Conservation (phyloP, 1,284 basidiomycete genomes). For the Cryptococcus sp. region DNA sequence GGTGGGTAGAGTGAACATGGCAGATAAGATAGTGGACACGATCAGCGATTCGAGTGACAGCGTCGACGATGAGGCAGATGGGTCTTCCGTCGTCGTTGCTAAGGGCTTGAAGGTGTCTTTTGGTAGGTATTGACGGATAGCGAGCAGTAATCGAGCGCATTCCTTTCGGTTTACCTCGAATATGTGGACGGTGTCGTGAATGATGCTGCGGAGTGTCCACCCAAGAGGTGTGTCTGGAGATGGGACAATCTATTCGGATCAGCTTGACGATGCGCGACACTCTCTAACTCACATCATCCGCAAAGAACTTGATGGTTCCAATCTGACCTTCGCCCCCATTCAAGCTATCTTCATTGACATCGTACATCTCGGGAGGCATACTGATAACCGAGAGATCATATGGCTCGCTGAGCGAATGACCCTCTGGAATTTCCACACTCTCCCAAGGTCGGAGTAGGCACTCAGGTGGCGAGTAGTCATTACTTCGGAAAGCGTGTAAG, state of each 20-base stretch:
- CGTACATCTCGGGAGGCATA: slow-evolving; percentile 73
- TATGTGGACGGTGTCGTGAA: slow-evolving; percentile 82
- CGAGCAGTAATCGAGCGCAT: slow-evolving; percentile 77
- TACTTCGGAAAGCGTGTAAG: slow-evolving; percentile 31
- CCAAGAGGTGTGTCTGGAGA: slow-evolving; percentile 67
- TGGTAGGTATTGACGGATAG: slow-evolving; percentile 79
- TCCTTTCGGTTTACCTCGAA: slow-evolving; percentile 97
- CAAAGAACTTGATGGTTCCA: slow-evolving; percentile 66
- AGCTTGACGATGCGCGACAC: neutral
- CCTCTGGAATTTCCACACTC: slow-evolving; percentile 45
- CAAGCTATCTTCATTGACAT: slow-evolving; percentile 54
- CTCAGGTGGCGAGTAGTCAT: slow-evolving; percentile 22
- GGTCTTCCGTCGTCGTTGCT: slow-evolving; percentile 12
- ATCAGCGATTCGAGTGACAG: slow-evolving; percentile 43
- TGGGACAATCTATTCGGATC: slow-evolving; percentile 62
- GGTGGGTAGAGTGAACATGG: slow-evolving; percentile 71
- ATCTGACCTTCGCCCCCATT: slow-evolving; percentile 50
- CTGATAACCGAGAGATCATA: slow-evolving; percentile 72
- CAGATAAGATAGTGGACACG: slow-evolving; percentile 61
- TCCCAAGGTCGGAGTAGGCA: slow-evolving; percentile 64
- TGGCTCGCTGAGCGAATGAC: slow-evolving; percentile 51
- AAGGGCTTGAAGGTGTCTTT: slow-evolving; percentile 66
- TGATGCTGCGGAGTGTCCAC: slow-evolving; percentile 70
- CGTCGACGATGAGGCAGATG: slow-evolving; percentile 30
- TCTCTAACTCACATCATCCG: slow-evolving; percentile 60